Base-by-base conservation (phyloP, 148 eudicot species). In the Camellia japonica region DNA sequence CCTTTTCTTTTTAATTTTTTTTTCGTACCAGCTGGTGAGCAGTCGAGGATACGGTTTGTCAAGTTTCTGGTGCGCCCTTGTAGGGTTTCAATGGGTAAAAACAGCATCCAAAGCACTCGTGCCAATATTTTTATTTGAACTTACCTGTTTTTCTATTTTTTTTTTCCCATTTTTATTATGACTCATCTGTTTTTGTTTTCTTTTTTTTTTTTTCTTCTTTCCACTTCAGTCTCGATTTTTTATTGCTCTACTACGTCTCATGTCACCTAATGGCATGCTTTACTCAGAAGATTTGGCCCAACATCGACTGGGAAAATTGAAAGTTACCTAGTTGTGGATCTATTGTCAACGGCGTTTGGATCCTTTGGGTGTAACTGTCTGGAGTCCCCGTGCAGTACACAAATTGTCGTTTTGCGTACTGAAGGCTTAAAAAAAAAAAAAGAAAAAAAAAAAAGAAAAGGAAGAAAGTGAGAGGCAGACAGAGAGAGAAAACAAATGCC, bases 31-130 rank as follows among this genome's bases (percentile, higher is more conserved):
- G 94, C 62, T 88, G 38, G 79, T 90, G 78, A 90, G 80, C 88
- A 83, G 77, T 60, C 88, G 77, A 81, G 94, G 93, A 78, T 84
- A 81, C 47, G 95, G 92, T 64, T 81, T 92, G 83, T 59, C 86
- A 6, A 91, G 91, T 73, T 90, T 90, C 81, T 93, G 94, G 97
- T 80, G 82, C 74, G 91, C 91, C 49, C 97, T 94, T 9, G 87
- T 91, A 23, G 93, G 86, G 58, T 93, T 91, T 82, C 97, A 91
- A 81, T 93, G 92, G 91, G 93, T 92, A 88, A 84, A 68, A 2
- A 30, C 16, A 3, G 7, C 54, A 14, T 67, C 44, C 75, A 79
- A 19, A 59, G n/a, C 41, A 20, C 47, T 67, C 7, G 2, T 42
- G 49, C 72, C 61, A 43, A 15, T 73, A 7, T 47, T 10, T 59